Evolutionary conservation across 2,329 filamentous ascomycete species (phyloP), one percentile per base, ranked within the genome.

Genomic region (Epichloe glyceriae): DNA sequence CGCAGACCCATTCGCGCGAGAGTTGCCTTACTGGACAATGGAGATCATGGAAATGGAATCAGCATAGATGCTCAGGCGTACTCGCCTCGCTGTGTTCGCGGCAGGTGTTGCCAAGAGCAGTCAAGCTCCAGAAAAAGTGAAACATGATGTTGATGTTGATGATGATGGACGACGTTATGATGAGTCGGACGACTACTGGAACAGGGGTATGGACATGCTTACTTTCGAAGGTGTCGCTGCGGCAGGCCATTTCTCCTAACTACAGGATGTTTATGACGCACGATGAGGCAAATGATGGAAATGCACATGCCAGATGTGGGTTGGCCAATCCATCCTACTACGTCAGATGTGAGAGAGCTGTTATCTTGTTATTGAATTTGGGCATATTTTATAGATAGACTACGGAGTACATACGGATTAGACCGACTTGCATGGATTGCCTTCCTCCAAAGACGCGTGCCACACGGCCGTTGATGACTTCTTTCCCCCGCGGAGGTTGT

Each of bases 1-100:
- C 10, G 66, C 68, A 20, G 65, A 70, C 48, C 60, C 64, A n/a
- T 63, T 76, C 17, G 72, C 72, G 4, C 67, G 67, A 47, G 73
- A 77, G 58, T 61, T 78, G 11, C 74, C 75, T 1, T 76, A 74
- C 57, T 76, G 70, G 55, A 67, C 67, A 2, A 66, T 73, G 53
- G 71, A 76, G 59, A 72, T 70, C 53, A 76, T 76, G 71, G 73
- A 77, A 55, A 65, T 76, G 50, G 72, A 73, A 47, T 65, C 63
- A 47, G 58, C 53, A 50, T 64, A 55, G 62, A 26, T 19, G 30
- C 5, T n/a, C n/a, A 22, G 39, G 17, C 11, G 46, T 20, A n/a
- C 10, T 20, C 5, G 39, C 38, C 26, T 35, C 14, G 22, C 5
- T 19, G 15, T 34, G 39, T 5, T 17, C 14, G 33, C n/a, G 19